These are phyloP conservation scores for Lachnellula hyalina DNA, from an alignment of 2,329 filamentous ascomycete genomes.

Conservation along the genomic window DNA sequence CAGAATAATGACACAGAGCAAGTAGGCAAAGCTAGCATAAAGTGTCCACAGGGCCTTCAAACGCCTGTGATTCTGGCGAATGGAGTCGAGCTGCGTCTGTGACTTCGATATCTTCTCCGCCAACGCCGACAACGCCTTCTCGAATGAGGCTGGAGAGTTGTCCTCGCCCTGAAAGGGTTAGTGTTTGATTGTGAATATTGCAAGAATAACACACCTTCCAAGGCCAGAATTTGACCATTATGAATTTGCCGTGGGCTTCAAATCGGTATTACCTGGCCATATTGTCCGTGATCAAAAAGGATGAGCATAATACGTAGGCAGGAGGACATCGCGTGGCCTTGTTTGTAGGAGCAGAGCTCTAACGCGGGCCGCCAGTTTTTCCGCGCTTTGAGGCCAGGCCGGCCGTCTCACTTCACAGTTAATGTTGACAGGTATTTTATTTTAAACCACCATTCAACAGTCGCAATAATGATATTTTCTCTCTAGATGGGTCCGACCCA, in stretches of 20 bases:
- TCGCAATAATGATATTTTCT: conserved; percentile 10
- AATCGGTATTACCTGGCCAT: conserved; percentile 16
- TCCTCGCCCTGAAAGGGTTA: conserved; percentile 56
- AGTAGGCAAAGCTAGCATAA: conserved; percentile 85
- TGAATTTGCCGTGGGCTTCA: conserved; percentile 13
- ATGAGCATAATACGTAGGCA: background rate
- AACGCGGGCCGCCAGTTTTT: background rate
- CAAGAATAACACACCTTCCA: conserved; percentile 58
- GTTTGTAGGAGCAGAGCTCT: background rate
- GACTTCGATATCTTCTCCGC: conserved; percentile 76
- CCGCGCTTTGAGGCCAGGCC: background rate
- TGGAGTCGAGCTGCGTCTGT: conserved; percentile 66
- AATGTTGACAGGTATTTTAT: conserved; percentile 6
- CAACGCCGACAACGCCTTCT: conserved; percentile 80
- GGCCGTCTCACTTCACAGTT: background rate
- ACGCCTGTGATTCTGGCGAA: conserved; percentile 68
- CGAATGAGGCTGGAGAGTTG: conserved; percentile 84
- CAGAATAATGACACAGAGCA: conserved; percentile 77
- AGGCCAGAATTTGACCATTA: conserved; percentile 82
- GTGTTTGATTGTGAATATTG: conserved; percentile 7
- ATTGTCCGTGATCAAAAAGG: conserved; percentile 2
- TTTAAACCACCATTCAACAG: background rate
- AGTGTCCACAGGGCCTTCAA: conserved; percentile 83
- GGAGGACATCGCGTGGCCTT: background rate
- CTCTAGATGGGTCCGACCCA: conserved; percentile 5